phyloP scores from a whole-genome alignment of 2,329 filamentous ascomycete species.

The Monilinia laxa region DNA sequence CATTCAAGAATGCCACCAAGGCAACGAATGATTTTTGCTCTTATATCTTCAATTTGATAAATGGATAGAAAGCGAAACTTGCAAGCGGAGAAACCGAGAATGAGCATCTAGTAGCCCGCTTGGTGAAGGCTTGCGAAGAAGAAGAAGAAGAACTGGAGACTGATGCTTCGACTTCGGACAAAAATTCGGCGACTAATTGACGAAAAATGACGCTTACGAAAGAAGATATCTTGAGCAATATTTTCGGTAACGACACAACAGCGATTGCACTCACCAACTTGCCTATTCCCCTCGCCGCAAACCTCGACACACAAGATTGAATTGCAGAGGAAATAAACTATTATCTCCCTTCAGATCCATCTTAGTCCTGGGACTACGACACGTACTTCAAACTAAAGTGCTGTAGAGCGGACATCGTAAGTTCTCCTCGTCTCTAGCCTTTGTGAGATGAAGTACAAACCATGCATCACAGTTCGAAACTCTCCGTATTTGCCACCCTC shows the following conservation, averaged over 20 bases:
- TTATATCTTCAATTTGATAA: conserved; percentile 11
- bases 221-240: conserved; percentile 13
- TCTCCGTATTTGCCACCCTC: conserved; percentile 12
- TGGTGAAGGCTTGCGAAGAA: conserved; percentile 2
- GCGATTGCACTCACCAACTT: neutral
- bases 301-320: conserved; percentile 4
- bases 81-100: neutral
- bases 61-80: neutral
- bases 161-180: neutral
- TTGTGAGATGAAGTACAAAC: neutral
- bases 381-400: conserved; percentile 3
- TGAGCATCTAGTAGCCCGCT: neutral
- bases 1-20: neutral
- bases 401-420: neutral
- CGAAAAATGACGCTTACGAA: conserved; percentile 6
- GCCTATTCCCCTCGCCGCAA: neutral
- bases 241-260: conserved; percentile 14
- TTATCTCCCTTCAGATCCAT: neutral
- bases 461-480: neutral
- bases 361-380: neutral
- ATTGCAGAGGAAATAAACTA: conserved; percentile 9
- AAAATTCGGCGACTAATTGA: neutral
- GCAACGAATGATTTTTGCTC: conserved; percentile 5
- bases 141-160: neutral
- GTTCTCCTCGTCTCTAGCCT: neutral